Evolutionary conservation across 805 yeast genomes (phyloP).

Genomic region (Saccharomycopsis synnaedendra): DNA sequence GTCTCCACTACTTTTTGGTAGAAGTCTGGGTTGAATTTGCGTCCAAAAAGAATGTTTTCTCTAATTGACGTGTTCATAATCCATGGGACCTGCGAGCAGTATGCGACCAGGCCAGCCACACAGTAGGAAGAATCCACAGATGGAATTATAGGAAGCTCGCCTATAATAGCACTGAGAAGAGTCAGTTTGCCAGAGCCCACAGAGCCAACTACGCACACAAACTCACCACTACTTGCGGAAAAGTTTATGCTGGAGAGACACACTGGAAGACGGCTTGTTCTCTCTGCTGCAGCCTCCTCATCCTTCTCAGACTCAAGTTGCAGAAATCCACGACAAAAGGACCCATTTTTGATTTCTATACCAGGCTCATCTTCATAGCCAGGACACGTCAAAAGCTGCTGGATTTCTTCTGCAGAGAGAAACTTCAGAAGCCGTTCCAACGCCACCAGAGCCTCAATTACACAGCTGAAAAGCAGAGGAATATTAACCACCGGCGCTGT

Average conservation of each 20-base stretch:
- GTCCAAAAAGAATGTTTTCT: conserved; percentile 42
- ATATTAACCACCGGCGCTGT: conserved; percentile 47
- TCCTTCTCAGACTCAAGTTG: conserved; percentile 43
- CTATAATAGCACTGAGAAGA: conserved; percentile 39
- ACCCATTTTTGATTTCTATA: conserved; percentile 13
- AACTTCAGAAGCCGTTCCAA: conserved; percentile 40
- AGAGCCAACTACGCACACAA: conserved; percentile 50
- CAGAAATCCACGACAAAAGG: conserved; percentile 28
- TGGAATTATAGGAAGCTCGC: conserved; percentile 31
- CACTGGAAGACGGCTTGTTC: conserved; percentile 18
- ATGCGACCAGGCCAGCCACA: conserved; percentile 36
- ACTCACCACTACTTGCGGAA: conserved; percentile 34
- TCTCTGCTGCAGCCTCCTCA: background rate
- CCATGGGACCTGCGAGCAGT: conserved; percentile 51
- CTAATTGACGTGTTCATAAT: conserved; percentile 37
- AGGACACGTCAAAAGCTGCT: background rate
- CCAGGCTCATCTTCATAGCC: conserved; percentile 19
- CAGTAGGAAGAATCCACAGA: background rate
- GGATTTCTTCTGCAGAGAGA: conserved; percentile 31
- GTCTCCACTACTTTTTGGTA: conserved; percentile 34
- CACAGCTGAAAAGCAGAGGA: conserved; percentile 42
- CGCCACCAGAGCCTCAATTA: conserved; percentile 51
- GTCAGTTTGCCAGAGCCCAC: conserved; percentile 64
- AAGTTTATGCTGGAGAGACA: conserved; percentile 40
- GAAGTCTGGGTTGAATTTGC: conserved; percentile 27